These are phyloP conservation scores for Fonsecaea multimorphosa DNA, from an alignment of 2,329 filamentous ascomycete genomes.

Conservation along the genomic window DNA sequence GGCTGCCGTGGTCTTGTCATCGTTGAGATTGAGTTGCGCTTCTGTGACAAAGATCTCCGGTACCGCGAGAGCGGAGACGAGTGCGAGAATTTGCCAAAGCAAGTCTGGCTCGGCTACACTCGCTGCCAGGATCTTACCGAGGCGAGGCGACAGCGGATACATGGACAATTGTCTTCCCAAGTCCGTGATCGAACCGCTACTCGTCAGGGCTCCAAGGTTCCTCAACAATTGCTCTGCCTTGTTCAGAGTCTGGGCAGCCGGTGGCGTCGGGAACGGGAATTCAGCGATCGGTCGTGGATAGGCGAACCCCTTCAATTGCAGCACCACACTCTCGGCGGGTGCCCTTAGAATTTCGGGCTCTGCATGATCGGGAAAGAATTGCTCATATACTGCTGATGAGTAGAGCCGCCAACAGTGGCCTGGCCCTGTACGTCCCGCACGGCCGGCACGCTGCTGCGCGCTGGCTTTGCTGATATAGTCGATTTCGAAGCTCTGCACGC, in stretches of 20 bases:
- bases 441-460: constrained; percentile 86
- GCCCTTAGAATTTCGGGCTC: constrained; percentile 89
- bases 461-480: constrained; percentile 98
- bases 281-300: constrained; percentile 81
- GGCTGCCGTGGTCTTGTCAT: constrained; percentile 30
- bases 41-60: constrained; percentile 87
- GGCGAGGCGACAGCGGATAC: constrained; percentile 89
- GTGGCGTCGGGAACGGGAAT: constrained; percentile 94
- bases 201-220: constrained; percentile 78
- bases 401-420: constrained; percentile 96
- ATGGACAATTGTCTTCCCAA: constrained; percentile 81
- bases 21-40: constrained; percentile 71
- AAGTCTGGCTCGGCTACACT: constrained; percentile 78
- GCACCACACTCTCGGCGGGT: constrained; percentile 88
- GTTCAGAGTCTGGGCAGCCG: constrained; percentile 74
- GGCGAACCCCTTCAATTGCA: constrained; percentile 95
- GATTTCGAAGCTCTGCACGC: constrained; percentile 93
- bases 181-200: constrained; percentile 75
- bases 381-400: constrained; percentile 87
- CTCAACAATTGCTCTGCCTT: constrained; percentile 85
- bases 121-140: constrained; percentile 88
- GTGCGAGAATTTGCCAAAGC: constrained; percentile 81
- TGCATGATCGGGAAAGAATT: constrained; percentile 83
- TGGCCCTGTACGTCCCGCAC: constrained; percentile 92
- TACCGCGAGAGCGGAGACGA: constrained; percentile 87